A percentile compares a stretch with the other conserved stretches of the same genome.
phyloP scores from a whole-genome alignment of 305 asterid genomes.

The Rubia balearica region DNA sequence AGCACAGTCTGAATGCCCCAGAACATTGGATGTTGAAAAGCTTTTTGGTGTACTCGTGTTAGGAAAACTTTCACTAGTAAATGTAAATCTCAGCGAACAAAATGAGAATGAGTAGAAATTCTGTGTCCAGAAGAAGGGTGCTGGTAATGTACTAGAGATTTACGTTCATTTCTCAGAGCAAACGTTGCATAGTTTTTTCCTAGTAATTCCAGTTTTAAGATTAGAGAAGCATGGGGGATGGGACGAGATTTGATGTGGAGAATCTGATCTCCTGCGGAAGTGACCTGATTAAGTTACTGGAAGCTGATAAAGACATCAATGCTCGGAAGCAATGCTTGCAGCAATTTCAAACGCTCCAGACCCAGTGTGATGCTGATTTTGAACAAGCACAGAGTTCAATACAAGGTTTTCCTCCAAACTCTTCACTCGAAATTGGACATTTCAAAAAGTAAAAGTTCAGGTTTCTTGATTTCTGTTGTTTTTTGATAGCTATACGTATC shows the following conservation, averaged over 20 bases:
- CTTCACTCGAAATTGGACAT: not conserved
- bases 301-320: slow-evolving; percentile 30
- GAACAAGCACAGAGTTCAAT: slow-evolving; percentile 23
- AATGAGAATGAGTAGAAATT: not conserved
- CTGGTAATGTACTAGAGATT: not conserved
- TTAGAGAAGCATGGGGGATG: slow-evolving; percentile 4
- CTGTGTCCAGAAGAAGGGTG: not conserved
- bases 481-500: not conserved
- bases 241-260: slow-evolving; percentile 24
- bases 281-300: slow-evolving; percentile 37
- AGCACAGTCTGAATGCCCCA: not conserved
- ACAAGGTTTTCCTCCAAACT: slow-evolving; percentile 30
- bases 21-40: not conserved
- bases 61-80: not conserved
- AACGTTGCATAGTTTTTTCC: not conserved
- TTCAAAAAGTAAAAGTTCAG: not conserved
- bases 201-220: not conserved
- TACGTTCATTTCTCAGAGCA: not conserved
- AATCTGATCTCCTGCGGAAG: slow-evolving; percentile 31
- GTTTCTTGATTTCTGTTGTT: not conserved
- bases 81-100: not conserved
- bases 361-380: slow-evolving; percentile 37
- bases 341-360: slow-evolving; percentile 35
- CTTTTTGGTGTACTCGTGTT: not conserved
- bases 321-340: slow-evolving; percentile 34